Conservation (phyloP, 2,329 filamentous ascomycete genomes). For the Fusarium illudens region DNA sequence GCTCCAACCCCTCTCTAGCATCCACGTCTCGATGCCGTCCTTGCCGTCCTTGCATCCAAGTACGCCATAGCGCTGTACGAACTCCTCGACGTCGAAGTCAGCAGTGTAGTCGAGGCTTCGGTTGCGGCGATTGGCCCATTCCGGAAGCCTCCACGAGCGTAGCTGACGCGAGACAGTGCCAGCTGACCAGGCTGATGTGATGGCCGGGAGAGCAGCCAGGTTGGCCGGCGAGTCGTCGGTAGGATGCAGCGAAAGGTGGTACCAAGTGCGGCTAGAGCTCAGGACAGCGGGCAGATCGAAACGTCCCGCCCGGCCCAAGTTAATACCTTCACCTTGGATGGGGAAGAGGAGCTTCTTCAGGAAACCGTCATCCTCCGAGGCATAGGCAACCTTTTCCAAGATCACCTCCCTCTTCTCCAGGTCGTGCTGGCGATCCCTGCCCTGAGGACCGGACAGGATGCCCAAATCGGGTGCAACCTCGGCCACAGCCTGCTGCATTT, state of each 20-base stretch:
- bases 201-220: constrained; percentile 74
- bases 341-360: constrained; percentile 85
- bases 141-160: constrained; percentile 89
- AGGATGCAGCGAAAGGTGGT: constrained; percentile 89
- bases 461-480: constrained; percentile 83
- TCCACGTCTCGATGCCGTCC: constrained; percentile 94
- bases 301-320: constrained; percentile 78
- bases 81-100: constrained; percentile 95
- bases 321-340: constrained; percentile 78
- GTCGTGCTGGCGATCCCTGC: constrained; percentile 78
- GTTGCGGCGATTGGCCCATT: constrained; percentile 95
- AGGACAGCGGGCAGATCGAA: constrained; percentile 80
- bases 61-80: constrained; percentile 80
- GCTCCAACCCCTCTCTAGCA: constrained; percentile 95
- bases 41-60: constrained; percentile 89
- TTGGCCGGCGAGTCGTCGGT: constrained; percentile 84
- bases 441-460: constrained; percentile 71
- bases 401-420: constrained; percentile 84
- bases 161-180: constrained; percentile 92
- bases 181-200: constrained; percentile 90
- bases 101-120: constrained; percentile 94
- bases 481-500: constrained; percentile 84
- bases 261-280: constrained; percentile 90
- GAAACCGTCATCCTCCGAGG: constrained; percentile 83
- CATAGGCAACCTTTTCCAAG: constrained; percentile 85